phyloP scores from a whole-genome alignment of 1,284 basidiomycete genomes.

The Agaricales sp. region DNA sequence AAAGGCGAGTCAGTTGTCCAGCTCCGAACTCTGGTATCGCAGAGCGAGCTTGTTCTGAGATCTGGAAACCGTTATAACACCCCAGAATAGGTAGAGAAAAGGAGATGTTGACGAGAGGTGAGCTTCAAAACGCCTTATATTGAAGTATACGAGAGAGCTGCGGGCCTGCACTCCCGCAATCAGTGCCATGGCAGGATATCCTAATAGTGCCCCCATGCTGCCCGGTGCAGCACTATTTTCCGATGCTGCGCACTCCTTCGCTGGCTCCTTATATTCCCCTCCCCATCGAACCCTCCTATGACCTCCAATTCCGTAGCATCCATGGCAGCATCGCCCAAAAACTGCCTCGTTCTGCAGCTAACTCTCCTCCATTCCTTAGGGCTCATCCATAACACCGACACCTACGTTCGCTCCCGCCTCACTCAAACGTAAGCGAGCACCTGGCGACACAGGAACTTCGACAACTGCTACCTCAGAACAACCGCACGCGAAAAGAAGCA shows the following conservation, averaged over 20 bases:
- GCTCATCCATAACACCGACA: constrained; percentile 25
- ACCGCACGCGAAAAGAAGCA: constrained; percentile 36
- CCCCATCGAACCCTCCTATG: constrained; percentile 12
- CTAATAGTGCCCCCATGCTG: not conserved
- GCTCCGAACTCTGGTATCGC: too few relatives aligned
- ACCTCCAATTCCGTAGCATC: constrained; percentile 9
- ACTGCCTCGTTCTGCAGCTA: constrained; percentile 34
- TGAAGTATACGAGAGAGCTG: constrained; percentile 32
- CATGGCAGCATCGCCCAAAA: constrained; percentile 35
- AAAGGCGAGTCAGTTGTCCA: too few relatives aligned
- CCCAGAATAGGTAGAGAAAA: too few relatives aligned
- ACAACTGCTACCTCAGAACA: constrained; percentile 22
- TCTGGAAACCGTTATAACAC: too few relatives aligned
- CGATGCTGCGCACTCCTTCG: not conserved
- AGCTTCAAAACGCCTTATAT: too few relatives aligned
- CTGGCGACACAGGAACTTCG: constrained; percentile 41
- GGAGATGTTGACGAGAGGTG: too few relatives aligned
- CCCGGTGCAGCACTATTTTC: not conserved
- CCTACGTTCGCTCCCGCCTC: constrained; percentile 43
- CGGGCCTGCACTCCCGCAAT: constrained; percentile 12
- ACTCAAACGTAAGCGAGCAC: constrained; percentile 53
- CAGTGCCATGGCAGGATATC: constrained; percentile 9
- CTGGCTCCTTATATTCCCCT: constrained; percentile 10
- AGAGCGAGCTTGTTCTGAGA: too few relatives aligned
- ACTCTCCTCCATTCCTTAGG: constrained; percentile 27